Evolutionary conservation across 108 stramenopile genomes (phyloP), one percentile per base, ranked within the genome.

Genomic region (Nannochloropsis granulata): DNA sequence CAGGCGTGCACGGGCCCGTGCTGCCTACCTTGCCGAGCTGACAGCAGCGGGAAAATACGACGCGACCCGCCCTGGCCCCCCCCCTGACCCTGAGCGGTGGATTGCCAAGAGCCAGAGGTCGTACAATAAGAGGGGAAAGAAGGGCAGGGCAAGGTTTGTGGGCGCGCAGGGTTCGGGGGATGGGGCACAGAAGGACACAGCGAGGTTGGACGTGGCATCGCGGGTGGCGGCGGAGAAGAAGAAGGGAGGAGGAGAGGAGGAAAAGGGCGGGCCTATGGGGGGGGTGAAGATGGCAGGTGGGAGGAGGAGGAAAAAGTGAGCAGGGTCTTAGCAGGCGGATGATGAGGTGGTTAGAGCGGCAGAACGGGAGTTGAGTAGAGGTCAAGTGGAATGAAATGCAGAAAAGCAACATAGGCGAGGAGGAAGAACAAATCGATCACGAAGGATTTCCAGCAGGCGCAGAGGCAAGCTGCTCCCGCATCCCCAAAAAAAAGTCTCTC

Each of bases 31-130:
- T 13, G 79, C 79, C 21, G 79, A 84, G 24, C 83, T 87, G 11
- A 24, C 71, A 24, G 24, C 43, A 12, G 78, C 16, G 43, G 93
- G 93, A 24, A 91, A 84, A 44, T 94, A 94, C 87, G 91, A 95
- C 89, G 93, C 95, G 10, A 92, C 91, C 83, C 93, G 93, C 83
- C 90, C 93, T 19, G 56, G 45, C 0, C 85, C 91, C 44, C 91
- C 92, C 86, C 97, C 97, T 11, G 94, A 97, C 91, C 96, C 97
- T 23, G 97, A 97, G 90, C 94, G 97, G 46, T 97, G 97, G 97
- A 92, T 97, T 23, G 94, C 96, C 25, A 94, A 96, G 85, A 92
- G 92, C 84, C 96, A 96, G 88, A 89, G 97, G 83, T 93, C 92
- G 19, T 92, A 93, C 84, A 93, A 92, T 84, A 92, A 94, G 79